These are phyloP conservation scores for Buddleja alternifolia DNA, from an alignment of 257 asterid species.

Conservation along the genomic window DNA sequence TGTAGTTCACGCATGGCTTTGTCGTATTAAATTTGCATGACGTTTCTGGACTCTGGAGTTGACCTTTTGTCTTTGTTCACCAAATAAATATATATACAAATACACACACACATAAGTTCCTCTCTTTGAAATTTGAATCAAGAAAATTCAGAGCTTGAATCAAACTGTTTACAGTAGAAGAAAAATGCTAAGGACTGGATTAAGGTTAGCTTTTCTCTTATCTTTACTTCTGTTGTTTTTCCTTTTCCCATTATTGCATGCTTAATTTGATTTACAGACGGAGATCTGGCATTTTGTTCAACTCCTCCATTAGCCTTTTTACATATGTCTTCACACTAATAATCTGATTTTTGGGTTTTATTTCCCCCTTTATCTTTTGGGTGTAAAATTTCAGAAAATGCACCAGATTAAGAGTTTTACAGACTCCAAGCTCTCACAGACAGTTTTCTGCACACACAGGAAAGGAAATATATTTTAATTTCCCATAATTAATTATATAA, in stretches of 20 bases:
- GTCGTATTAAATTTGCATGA: conserved; percentile 29
- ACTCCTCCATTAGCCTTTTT: not conserved
- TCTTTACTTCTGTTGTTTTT: not conserved
- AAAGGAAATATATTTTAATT: conserved; percentile 29
- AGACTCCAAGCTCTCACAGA: conserved; percentile 28
- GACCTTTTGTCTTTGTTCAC: not conserved
- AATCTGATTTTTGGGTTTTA: not conserved
- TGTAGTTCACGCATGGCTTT: conserved; percentile 16
- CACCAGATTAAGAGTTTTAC: conserved; percentile 27
- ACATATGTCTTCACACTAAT: too few species aligned
- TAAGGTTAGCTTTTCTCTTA: conserved; percentile 38
- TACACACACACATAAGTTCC: not conserved
- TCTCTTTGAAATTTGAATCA: not conserved
- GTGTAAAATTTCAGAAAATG: conserved; percentile 27
- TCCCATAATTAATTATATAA: not conserved
- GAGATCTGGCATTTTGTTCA: conserved; percentile 32
- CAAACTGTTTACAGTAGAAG: not conserved
- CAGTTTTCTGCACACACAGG: conserved; percentile 36
- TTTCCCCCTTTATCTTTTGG: not conserved
- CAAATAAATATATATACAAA: not conserved
- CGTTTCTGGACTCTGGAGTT: conserved; percentile 19
- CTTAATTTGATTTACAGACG: not conserved
- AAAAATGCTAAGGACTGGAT: conserved; percentile 43
- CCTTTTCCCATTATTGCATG: not conserved
- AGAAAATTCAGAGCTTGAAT: not conserved